Conservation (phyloP, 768 basidiomycete genomes). For the Sutorius australiensis region DNA sequence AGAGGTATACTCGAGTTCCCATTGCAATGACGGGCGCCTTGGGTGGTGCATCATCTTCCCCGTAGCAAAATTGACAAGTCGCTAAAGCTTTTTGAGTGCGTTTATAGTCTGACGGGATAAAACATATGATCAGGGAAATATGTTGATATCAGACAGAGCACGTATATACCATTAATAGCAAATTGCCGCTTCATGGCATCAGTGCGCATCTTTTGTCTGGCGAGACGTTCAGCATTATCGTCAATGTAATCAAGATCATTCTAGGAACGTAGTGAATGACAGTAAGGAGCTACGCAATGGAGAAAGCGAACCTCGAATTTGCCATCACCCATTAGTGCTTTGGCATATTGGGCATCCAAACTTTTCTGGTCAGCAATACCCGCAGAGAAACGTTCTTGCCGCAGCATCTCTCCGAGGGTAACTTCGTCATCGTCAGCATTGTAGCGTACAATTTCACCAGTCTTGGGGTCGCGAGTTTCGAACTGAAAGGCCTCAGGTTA, state of each 20-base stretch:
- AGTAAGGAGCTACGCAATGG: neutral
- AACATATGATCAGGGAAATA: neutral
- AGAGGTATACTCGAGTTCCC: slow-evolving; percentile 88
- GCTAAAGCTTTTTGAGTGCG: slow-evolving; percentile 88
- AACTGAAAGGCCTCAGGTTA: slow-evolving; percentile 42
- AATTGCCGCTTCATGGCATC: slow-evolving; percentile 97
- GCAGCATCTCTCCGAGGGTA: slow-evolving; percentile 85
- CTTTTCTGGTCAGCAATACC: slow-evolving; percentile 91
- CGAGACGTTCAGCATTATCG: slow-evolving; percentile 91
- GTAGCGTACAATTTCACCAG: slow-evolving; percentile 83
- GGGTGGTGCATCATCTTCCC: slow-evolving; percentile 88
- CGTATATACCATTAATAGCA: slow-evolving; percentile 81
- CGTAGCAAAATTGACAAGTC: slow-evolving; percentile 83
- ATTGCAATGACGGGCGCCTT: slow-evolving; percentile 86
- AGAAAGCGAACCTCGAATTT: slow-evolving; percentile 66
- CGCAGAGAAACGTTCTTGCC: slow-evolving; percentile 88
- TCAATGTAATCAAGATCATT: slow-evolving; percentile 93
- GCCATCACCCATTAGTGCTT: slow-evolving; percentile 81
- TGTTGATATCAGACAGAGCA: neutral
- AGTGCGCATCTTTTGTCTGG: slow-evolving; percentile 90
- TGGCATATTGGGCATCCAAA: slow-evolving; percentile 85
- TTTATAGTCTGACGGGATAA: slow-evolving; percentile 70
- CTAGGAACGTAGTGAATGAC: slow-evolving; percentile 33
- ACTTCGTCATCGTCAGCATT: slow-evolving; percentile 88
- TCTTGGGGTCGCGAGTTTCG: slow-evolving; percentile 86